Evolutionary conservation across 768 basidiomycete species (phyloP), one percentile per base, ranked within the genome.

Genomic region (Suillus spraguei): DNA sequence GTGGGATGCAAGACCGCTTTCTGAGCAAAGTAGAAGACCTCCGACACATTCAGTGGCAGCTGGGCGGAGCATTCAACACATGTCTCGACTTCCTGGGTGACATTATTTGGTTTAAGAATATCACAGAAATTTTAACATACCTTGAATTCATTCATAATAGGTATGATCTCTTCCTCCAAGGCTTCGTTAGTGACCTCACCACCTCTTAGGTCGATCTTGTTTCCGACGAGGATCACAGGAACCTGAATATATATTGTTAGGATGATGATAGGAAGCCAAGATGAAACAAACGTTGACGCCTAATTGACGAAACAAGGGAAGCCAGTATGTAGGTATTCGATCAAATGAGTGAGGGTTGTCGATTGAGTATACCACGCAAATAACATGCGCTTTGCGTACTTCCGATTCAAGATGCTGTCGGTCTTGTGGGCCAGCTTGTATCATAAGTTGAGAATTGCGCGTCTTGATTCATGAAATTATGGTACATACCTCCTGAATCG

Each of bases 91-190:
- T 98, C 96, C 97, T 99, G 67, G 5, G 55, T 60, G 24, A 63
- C 61, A 50, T 39, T 44, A 61, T 76, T 17, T 42, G 33, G 36
- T 42, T 14, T 22, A 14, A 44, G 7, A 52, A 54, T 46, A 47
- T 20, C 13, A 22, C n/a, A 60, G 60, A 50, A 64, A 41, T 60
- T 44, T 47, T 53, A 32, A 70, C 78, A 61, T 71, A 89, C 95
- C 86, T 99, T 99, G 87, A 97, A 99, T 76, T 99, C 97, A 68
- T 91, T 89, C 97, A 99, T 99, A 61, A 99, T 95, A 36, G 97
- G 97, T 62, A 92, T 77, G 67, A 99, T 96, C 77, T 99, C 97
- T 65, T 91, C 94, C 76, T 97, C 95, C 64, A 99, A 78, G 3
- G 91, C 94, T 72, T 97, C 89, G 70, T 97, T 97, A 33, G 96